These are phyloP conservation scores for Yamadazyma trypodendri DNA, from an alignment of 1,139 yeast genomes.

Conservation along the genomic window DNA sequence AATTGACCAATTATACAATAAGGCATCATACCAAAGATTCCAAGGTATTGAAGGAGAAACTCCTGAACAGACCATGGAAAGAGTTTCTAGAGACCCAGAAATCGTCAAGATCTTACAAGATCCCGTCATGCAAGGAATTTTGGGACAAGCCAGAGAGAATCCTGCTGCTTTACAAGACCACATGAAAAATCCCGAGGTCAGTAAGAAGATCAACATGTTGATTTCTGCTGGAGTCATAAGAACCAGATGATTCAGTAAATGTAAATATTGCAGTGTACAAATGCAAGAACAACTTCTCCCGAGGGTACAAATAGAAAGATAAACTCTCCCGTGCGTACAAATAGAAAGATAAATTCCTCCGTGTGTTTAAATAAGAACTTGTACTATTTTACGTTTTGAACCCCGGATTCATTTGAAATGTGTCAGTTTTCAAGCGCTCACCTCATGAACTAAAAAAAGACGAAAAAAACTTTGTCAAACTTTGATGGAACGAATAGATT, in stretches of 20 bases:
- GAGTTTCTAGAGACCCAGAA: conserved; percentile 93
- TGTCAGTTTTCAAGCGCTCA: too few relatives aligned
- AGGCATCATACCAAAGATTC: conserved; percentile 80
- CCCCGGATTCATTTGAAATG: too few relatives aligned
- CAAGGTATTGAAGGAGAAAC: conserved; percentile 84
- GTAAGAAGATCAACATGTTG: conserved; percentile 82
- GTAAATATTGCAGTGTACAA: too few relatives aligned
- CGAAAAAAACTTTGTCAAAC: not conserved
- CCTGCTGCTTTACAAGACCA: conserved; percentile 98
- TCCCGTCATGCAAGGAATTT: conserved; percentile 95
- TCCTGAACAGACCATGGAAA: conserved; percentile 89
- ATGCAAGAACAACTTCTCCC: not conserved
- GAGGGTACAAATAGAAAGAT: too few relatives aligned
- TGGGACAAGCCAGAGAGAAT: conserved; percentile 90
- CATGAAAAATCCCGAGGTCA: conserved; percentile 94
- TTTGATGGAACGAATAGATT: conserved; percentile 3
- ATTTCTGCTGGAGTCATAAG: conserved; percentile 97
- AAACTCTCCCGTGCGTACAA: too few relatives aligned
- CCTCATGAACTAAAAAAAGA: not conserved
- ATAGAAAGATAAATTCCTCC: too few relatives aligned
- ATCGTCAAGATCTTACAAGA: conserved; percentile 87
- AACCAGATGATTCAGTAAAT: conserved; percentile 55
- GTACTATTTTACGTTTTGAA: too few relatives aligned
- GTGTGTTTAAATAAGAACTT: too few relatives aligned
- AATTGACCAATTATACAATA: conserved; percentile 78